phyloP scores from a whole-genome alignment of 129 eudicot species.

The Escallonia herrerae region DNA sequence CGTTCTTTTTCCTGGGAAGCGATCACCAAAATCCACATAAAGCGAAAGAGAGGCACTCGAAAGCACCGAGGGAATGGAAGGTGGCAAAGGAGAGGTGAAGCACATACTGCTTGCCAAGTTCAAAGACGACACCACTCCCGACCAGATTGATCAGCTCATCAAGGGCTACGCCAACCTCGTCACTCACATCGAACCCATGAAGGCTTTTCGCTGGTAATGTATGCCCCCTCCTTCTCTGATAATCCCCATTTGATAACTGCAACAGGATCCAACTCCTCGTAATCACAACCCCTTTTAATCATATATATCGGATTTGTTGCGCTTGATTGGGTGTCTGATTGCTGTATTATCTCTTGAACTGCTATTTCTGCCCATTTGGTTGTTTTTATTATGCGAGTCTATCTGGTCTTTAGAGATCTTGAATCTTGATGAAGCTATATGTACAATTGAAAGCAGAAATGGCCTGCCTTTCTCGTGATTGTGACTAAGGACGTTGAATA shows the following conservation, averaged over 20 bases:
- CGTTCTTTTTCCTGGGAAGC: too few species aligned
- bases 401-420: too few species aligned
- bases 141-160: conserved; percentile 46
- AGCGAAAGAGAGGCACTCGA: too few species aligned
- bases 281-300: not conserved
- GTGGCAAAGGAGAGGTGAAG: conserved; percentile 40
- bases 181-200: conserved; percentile 66
- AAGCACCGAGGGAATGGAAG: conserved; percentile 16
- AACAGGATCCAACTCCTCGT: too few species aligned
- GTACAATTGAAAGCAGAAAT: too few species aligned
- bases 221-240: not conserved
- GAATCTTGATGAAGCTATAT: too few species aligned
- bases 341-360: not conserved
- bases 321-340: not conserved
- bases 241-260: not conserved
- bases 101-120: conserved; percentile 53
- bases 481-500: too few species aligned
- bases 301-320: not conserved
- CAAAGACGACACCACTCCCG: conserved; percentile 31
- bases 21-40: too few species aligned
- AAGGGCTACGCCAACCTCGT: conserved; percentile 75
- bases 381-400: not conserved
- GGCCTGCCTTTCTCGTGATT: too few species aligned
- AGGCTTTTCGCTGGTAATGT: conserved; percentile 63
- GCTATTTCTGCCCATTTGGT: not conserved